These are phyloP conservation scores for Hirsutella minnesotensis DNA, from an alignment of 2,329 filamentous ascomycete species.

Conservation along the genomic window DNA sequence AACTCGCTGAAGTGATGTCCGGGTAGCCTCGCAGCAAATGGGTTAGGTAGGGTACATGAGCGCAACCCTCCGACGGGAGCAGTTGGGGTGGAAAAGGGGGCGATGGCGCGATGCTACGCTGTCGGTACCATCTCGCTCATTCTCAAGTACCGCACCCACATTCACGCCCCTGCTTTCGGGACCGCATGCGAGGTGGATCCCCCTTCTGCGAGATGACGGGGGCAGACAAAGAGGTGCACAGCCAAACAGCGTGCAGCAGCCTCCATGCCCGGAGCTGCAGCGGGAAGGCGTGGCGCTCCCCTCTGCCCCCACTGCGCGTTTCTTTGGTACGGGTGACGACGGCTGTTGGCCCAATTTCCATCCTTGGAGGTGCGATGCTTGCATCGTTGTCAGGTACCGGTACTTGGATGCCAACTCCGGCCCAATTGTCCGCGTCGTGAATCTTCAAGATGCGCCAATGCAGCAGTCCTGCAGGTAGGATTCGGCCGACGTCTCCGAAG, in stretches of 20 bases:
- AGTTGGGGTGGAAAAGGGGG: neutral
- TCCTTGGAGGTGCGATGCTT: neutral
- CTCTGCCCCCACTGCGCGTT: neutral
- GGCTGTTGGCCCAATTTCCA: conserved; percentile 6
- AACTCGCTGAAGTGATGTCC: no score
- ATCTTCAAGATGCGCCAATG: neutral
- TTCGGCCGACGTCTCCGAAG: no score
- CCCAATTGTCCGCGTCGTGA: neutral
- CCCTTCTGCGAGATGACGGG: no score
- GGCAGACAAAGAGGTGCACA: no score
- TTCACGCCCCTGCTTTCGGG: no score
- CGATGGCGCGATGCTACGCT: neutral
- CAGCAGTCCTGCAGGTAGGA: neutral
- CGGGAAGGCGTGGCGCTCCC: no score
- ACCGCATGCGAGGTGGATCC: no score
- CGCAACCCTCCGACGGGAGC: neutral
- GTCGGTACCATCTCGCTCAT: neutral
- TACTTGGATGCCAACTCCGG: conserved; percentile 5
- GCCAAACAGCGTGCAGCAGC: no score
- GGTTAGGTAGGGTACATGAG: neutral
- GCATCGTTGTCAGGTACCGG: conserved; percentile 7
- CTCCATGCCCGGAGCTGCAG: no score
- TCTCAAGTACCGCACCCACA: no score
- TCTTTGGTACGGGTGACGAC: neutral
- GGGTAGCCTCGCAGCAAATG: neutral